Percentiles rank a stretch among this genome's conserved stretches.
Evolutionary conservation across 2,329 filamentous ascomycete species (phyloP).

Genomic region (Samsoniella hepiali): DNA sequence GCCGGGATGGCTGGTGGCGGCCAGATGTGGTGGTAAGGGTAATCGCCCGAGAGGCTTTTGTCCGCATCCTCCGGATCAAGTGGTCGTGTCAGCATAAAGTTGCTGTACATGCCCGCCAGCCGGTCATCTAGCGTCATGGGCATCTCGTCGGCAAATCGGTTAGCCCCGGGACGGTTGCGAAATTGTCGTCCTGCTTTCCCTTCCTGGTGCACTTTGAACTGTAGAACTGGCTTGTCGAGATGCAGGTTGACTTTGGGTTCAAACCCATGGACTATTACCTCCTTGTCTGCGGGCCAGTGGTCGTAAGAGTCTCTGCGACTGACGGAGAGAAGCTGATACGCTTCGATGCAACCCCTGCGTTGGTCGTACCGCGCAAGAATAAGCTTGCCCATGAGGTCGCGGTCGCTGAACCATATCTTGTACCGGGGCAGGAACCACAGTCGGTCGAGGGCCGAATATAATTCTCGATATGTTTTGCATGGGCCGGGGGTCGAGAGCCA

Average conservation of each 20-base stretch:
- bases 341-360: conserved; percentile 71
- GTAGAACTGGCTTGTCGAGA: conserved; percentile 68
- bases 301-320: conserved; percentile 53
- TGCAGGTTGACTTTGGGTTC: conserved; percentile 68
- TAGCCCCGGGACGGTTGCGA: conserved; percentile 25
- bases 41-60: conserved; percentile 29
- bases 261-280: conserved; percentile 71
- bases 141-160: conserved; percentile 48
- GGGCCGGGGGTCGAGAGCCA: conserved; percentile 54
- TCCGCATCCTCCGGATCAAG: conserved; percentile 36
- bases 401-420: conserved; percentile 84
- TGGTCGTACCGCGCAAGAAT: conserved; percentile 76
- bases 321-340: conserved; percentile 69
- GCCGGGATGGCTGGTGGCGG: conserved; percentile 70
- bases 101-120: conserved; percentile 55
- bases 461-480: conserved; percentile 61
- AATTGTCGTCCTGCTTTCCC: conserved; percentile 25
- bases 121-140: conserved; percentile 50
- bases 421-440: conserved; percentile 80
- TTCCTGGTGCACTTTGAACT: conserved; percentile 40
- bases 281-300: conserved; percentile 61
- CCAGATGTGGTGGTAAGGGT: conserved; percentile 62
- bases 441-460: conserved; percentile 72
- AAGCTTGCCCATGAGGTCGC: conserved; percentile 68
- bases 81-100: conserved; percentile 64